Evolutionary conservation across 495 filamentous ascomycete species (phyloP).

Genomic region (Aspergillus ellipticus): DNA sequence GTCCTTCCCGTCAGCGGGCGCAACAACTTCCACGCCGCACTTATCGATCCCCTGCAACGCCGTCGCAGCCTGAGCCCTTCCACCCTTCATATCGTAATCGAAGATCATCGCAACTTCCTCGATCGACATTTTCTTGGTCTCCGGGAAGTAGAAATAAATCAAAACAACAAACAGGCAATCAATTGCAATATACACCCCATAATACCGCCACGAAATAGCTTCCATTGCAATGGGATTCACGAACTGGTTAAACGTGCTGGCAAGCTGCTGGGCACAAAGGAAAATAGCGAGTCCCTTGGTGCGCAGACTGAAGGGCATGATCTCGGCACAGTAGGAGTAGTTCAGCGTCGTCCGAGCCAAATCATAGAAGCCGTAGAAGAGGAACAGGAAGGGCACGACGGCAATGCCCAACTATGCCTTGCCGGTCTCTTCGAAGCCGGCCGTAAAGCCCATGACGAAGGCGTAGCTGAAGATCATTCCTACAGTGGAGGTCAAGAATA

Average conservation of each 20-base stretch:
- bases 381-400: constrained; percentile 57
- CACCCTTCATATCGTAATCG: too few species aligned
- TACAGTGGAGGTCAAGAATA: constrained; percentile 52
- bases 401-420: constrained; percentile 41
- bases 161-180: constrained; percentile 37
- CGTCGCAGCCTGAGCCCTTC: too few species aligned
- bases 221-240: constrained; percentile 59
- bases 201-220: constrained; percentile 54
- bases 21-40: too few species aligned
- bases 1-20: too few species aligned
- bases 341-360: constrained; percentile 55
- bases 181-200: constrained; percentile 55
- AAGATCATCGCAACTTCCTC: constrained; percentile 60
- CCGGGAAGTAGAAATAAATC: constrained; percentile 59
- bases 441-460: constrained; percentile 52
- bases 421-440: constrained; percentile 44
- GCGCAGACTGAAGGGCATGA: constrained; percentile 60
- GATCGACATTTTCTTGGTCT: constrained; percentile 59
- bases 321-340: constrained; percentile 45
- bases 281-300: constrained; percentile 61
- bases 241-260: constrained; percentile 52
- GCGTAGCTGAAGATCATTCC: constrained; percentile 57
- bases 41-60: too few species aligned
- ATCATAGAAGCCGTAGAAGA: too few species aligned
- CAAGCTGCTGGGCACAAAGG: constrained; percentile 22